Percentiles rank a stretch among this genome's conserved stretches.
Evolutionary conservation across 768 basidiomycete genomes (phyloP).

Genomic region (Lactifluus pinguis): DNA sequence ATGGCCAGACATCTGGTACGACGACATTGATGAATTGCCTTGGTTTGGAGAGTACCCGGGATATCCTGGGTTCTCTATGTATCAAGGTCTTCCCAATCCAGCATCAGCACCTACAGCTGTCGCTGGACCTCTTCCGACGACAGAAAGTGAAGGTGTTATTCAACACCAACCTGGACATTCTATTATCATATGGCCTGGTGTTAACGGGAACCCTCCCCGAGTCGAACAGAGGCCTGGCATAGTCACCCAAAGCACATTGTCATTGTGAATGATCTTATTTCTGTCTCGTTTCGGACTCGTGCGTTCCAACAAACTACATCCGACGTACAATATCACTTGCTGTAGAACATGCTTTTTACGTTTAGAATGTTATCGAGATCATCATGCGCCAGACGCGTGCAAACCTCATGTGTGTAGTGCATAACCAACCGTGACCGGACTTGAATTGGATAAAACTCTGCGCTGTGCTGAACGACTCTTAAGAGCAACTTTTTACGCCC

Average conservation of each 20-base stretch:
- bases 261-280: constrained; percentile 3
- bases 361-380: constrained; percentile 3
- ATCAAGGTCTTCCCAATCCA: not conserved
- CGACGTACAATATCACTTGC: constrained; percentile 8
- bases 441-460: constrained; percentile 1
- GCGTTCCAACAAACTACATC: not conserved
- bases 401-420: constrained; percentile 7
- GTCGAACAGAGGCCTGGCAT: constrained; percentile 50
- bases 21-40: constrained; percentile 54
- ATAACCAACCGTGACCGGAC: not conserved
- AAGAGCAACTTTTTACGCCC: constrained; percentile 3
- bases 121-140: not conserved
- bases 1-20: constrained; percentile 44
- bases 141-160: constrained; percentile 32
- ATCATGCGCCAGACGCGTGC: constrained; percentile 13
- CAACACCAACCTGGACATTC: constrained; percentile 51
- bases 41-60: constrained; percentile 73
- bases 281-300: not conserved
- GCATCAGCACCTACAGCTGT: not conserved
- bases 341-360: constrained; percentile 14
- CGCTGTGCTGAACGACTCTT: not conserved
- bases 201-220: constrained; percentile 50
- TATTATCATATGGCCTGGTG: constrained; percentile 58
- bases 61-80: constrained; percentile 27
- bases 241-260: constrained; percentile 11